phyloP scores from a whole-genome alignment of 257 asterid species.

The Vinca minor region DNA sequence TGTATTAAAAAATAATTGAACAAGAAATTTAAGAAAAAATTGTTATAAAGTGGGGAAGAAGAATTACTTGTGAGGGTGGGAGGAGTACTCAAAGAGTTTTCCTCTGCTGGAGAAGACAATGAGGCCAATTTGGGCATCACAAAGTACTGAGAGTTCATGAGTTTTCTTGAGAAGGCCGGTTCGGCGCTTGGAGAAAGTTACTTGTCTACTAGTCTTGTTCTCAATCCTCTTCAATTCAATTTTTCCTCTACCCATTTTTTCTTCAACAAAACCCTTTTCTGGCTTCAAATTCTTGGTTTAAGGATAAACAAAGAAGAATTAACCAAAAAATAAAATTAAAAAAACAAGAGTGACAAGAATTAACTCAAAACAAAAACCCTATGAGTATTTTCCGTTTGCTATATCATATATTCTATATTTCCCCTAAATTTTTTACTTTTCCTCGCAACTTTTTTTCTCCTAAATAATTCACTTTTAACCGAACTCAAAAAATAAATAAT shows the following conservation, averaged over 20 bases:
- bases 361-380: constrained; percentile 19
- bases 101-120: constrained; percentile 72
- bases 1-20: no score
- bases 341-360: constrained; percentile 12
- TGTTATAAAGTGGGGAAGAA: neutral
- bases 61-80: constrained; percentile 40
- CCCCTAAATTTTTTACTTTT: no score
- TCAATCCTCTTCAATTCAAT: constrained; percentile 79
- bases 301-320: constrained; percentile 8
- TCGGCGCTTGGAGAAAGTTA: constrained; percentile 68
- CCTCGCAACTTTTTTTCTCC: no score
- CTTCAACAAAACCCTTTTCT: neutral
- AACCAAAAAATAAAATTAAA: constrained; percentile 8
- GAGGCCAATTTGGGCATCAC: constrained; percentile 80
- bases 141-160: constrained; percentile 77
- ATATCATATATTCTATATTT: no score
- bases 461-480: constrained; percentile 12
- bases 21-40: neutral
- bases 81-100: constrained; percentile 54
- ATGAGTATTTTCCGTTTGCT: no score
- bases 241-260: constrained; percentile 70
- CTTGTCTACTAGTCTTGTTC: constrained; percentile 76
- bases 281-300: constrained; percentile 19
- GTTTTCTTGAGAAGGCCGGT: constrained; percentile 72
- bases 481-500: no score